Conservation (phyloP, 495 filamentous ascomycete genomes). For the Aspergillus avenaceus region DNA sequence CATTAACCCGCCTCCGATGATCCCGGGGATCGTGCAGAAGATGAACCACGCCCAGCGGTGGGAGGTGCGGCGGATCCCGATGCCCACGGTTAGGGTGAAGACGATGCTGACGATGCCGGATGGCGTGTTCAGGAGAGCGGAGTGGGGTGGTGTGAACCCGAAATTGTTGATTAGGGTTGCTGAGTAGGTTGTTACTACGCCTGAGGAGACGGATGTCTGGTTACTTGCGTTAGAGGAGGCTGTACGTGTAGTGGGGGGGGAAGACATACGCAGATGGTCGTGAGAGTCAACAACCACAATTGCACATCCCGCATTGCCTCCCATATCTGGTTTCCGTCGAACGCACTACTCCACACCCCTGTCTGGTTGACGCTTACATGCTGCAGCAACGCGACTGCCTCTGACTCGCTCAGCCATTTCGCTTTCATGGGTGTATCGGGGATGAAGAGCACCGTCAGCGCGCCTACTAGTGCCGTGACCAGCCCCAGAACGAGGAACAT, state of each 20-base stretch:
- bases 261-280: neutral
- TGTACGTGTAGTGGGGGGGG: too few relatives aligned
- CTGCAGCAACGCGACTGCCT: constrained; percentile 50
- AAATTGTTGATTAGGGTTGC: constrained; percentile 52
- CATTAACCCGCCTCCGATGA: constrained; percentile 57
- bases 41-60: constrained; percentile 48
- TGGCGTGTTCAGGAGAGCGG: constrained; percentile 61
- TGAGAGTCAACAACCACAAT: neutral
- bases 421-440: constrained; percentile 49
- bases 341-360: constrained; percentile 51
- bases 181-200: constrained; percentile 26
- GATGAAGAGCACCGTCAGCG: constrained; percentile 34
- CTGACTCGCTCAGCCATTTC: constrained; percentile 33
- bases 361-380: constrained; percentile 51
- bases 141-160: constrained; percentile 49
- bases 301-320: constrained; percentile 15
- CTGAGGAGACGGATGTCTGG: constrained; percentile 15
- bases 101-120: constrained; percentile 55
- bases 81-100: constrained; percentile 49
- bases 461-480: constrained; percentile 30
- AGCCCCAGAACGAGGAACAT: constrained; percentile 39
- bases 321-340: constrained; percentile 45
- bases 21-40: constrained; percentile 28
- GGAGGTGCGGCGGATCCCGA: constrained; percentile 33
- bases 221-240: too few relatives aligned